Evolutionary conservation across 148 eudicot genomes (phyloP).

Genomic region (Silene conica): DNA sequence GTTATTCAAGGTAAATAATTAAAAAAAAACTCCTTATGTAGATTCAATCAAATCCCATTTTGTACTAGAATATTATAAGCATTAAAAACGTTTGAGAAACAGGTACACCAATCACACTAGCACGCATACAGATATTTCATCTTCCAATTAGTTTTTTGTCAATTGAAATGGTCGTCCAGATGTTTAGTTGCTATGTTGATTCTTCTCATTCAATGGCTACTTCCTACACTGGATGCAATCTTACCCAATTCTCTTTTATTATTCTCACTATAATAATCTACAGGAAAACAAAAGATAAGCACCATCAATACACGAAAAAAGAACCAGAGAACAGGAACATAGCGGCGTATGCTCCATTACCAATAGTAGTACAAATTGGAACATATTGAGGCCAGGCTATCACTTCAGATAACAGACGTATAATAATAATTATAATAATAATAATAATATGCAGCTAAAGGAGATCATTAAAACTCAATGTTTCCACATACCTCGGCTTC

Average conservation of each 20-base stretch:
- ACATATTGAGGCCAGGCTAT: background rate
- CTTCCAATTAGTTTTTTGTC: background rate
- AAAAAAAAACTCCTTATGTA: too few species aligned
- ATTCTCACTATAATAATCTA: background rate
- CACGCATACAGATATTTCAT: background rate
- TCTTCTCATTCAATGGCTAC: background rate
- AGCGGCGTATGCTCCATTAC: background rate
- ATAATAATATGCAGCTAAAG: too few species aligned
- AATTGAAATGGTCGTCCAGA: background rate
- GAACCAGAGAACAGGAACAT: background rate
- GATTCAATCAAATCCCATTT: too few species aligned
- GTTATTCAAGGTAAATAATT: too few species aligned
- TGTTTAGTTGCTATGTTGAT: background rate
- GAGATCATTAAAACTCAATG: background rate
- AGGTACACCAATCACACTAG: too few species aligned
- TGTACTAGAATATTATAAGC: too few species aligned
- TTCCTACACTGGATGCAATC: background rate
- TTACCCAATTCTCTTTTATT: background rate
- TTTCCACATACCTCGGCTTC: slow-evolving; percentile 68
- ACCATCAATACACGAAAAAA: background rate
- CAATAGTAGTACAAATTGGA: background rate
- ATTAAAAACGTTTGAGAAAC: too few species aligned
- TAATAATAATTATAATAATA: background rate
- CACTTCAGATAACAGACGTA: background rate
- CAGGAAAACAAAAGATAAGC: background rate